Evolutionary conservation across 805 yeast genomes (phyloP), one percentile per base, ranked within the genome.

Genomic region (Saccharomycopsis guyanensis): DNA sequence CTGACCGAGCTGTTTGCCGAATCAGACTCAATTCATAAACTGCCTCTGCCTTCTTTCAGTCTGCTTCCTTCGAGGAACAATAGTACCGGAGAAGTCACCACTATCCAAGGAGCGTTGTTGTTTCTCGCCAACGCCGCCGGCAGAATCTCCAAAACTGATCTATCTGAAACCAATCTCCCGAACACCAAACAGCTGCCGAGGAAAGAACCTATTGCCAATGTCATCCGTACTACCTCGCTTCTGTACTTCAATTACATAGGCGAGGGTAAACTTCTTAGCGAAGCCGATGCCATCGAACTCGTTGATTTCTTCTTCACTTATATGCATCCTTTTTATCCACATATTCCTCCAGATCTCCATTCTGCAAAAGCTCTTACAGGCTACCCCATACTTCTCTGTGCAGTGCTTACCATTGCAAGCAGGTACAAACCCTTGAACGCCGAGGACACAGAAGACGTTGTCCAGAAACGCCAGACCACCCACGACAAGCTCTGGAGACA

Each of bases 301-400:
- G 73, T 84, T 22, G 68, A 71, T 33, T 59, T 78, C 44, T 89
- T 85, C 62, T 86, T 86, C 59, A 61, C 76, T 3, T 76, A 87
- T 2, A 75, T 89, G 79, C 94, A 86, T 61, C 96, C 96, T 2
- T 89, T 78, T 61, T 89, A 84, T 64, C 97, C 97, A 1, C 85
- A 81, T 58, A 72, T 91, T 34, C 96, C 96, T 0, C 66, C 70
- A 25, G 85, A 82, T 52, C 59, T 88, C 34, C 89, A 81, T 42
- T 71, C 76, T 45, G 75, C 86, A 0, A 73, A 75, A 38, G 76
- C 73, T 4, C 64, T 89, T 29, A 80, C 88, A 0, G 81, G 81
- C 3, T 84, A 85, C 61, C 96, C 96, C 1, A 78, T 89, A 52
- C 67, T 89, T 36, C 62, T 88, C 24, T 83, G 93, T 59, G 80